Evolutionary conservation across 208 protist species (phyloP).

Genomic region (Acanthamoeba royreba): DNA sequence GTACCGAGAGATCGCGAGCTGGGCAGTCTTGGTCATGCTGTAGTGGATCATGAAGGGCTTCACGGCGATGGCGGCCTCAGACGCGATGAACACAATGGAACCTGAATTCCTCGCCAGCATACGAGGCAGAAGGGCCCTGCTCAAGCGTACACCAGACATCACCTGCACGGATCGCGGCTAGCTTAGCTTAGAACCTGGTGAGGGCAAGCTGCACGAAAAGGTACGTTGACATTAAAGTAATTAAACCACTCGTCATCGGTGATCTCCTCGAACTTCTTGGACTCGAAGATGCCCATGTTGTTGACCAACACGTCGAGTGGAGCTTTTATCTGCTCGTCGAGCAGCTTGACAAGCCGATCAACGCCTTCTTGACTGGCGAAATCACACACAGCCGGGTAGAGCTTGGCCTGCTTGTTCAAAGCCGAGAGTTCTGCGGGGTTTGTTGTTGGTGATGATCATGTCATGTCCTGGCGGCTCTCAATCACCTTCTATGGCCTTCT

Average conservation of each 20-base stretch:
- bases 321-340: background rate
- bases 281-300: slow-evolving; percentile 48
- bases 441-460: background rate
- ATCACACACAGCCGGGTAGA: background rate
- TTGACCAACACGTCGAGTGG: slow-evolving; percentile 46
- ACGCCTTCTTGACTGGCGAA: background rate
- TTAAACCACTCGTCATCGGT: slow-evolving; percentile 34
- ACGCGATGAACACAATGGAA: slow-evolving; percentile 14
- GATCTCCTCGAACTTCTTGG: slow-evolving; percentile 26
- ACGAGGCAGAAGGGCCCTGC: background rate
- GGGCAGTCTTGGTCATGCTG: slow-evolving; percentile 42
- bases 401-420: background rate
- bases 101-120: slow-evolving; percentile 43
- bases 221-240: slow-evolving; percentile 44
- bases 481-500: background rate
- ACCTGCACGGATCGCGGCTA: too few species aligned
- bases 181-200: too few species aligned
- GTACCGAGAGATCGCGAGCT: slow-evolving; percentile 3
- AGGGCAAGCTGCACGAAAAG: too few species aligned
- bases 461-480: background rate
- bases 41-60: slow-evolving; percentile 53
- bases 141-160: slow-evolving; percentile 34
- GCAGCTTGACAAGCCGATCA: background rate
- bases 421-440: background rate
- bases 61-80: background rate